A percentile compares a stretch with the other conserved stretches of the same genome.
These are phyloP conservation scores for Pulicaria dysenterica DNA, from an alignment of 129 eudicot species.

Conservation along the genomic window DNA sequence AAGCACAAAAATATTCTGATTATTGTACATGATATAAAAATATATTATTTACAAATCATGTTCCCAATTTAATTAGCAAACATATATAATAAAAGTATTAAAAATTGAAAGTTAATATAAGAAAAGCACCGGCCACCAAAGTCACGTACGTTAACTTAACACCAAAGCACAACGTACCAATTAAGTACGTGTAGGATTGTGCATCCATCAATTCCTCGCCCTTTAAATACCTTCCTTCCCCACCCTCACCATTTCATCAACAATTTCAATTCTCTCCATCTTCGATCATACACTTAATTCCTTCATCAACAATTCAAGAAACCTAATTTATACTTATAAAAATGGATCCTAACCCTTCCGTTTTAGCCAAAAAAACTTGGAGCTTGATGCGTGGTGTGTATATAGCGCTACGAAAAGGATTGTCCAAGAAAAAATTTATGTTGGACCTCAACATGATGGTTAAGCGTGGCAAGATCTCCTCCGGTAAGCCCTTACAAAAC, in stretches of 20 bases:
- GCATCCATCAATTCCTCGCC: neutral
- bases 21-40: too few relatives aligned
- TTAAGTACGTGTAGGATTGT: too few relatives aligned
- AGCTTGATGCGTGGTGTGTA: conserved; percentile 46
- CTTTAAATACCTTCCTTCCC: conserved; percentile 21
- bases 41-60: too few relatives aligned
- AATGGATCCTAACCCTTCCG: conserved; percentile 63
- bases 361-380: conserved; percentile 53
- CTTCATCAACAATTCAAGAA: conserved; percentile 15
- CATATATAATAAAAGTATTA: neutral
- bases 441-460: conserved; percentile 60
- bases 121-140: conserved; percentile 2
- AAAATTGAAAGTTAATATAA: neutral
- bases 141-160: conserved; percentile 26
- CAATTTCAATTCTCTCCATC: conserved; percentile 17
- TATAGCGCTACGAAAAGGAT: conserved; percentile 54
- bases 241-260: conserved; percentile 12
- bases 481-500: conserved; percentile 57
- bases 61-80: too few relatives aligned
- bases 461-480: conserved; percentile 62
- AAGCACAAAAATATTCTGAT: too few relatives aligned
- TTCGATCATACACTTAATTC: neutral
- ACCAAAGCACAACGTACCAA: conserved; percentile 25
- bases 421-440: conserved; percentile 51
- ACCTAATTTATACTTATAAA: conserved; percentile 3